These are phyloP conservation scores for Russula sp. DNA, from an alignment of 768 basidiomycete species.

Conservation along the genomic window DNA sequence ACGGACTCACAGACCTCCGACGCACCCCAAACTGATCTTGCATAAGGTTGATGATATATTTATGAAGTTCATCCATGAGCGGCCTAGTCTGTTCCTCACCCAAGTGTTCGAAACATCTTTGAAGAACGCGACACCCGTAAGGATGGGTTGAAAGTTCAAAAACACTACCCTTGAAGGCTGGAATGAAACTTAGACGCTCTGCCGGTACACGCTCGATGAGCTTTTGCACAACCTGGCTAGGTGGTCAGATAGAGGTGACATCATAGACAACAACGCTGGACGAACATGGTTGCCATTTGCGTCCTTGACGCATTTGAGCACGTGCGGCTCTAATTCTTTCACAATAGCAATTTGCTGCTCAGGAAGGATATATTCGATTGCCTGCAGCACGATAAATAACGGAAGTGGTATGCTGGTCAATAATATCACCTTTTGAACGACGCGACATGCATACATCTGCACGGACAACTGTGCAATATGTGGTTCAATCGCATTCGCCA, in stretches of 20 bases:
- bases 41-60: slow-evolving; percentile 64
- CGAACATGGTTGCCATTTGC: slow-evolving; percentile 91
- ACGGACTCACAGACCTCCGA: slow-evolving; percentile 10
- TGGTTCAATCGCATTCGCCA: slow-evolving; percentile 70
- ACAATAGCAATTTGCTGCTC: slow-evolving; percentile 76
- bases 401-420: slow-evolving; percentile 5
- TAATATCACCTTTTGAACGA: slow-evolving; percentile 75
- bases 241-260: slow-evolving; percentile 6
- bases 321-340: slow-evolving; percentile 68
- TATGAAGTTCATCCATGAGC: slow-evolving; percentile 78
- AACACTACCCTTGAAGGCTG: slow-evolving; percentile 69
- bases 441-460: slow-evolving; percentile 95
- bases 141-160: slow-evolving; percentile 79
- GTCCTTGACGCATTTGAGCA: slow-evolving; percentile 83
- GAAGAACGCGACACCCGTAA: slow-evolving; percentile 92
- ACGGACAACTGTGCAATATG: slow-evolving; percentile 69
- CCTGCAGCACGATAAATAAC: slow-evolving; percentile 38
- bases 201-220: slow-evolving; percentile 73
- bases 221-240: slow-evolving; percentile 72
- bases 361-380: slow-evolving; percentile 70
- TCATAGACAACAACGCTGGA: slow-evolving; percentile 8
- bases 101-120: slow-evolving; percentile 84
- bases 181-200: slow-evolving; percentile 70
- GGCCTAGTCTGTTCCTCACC: slow-evolving; percentile 57
- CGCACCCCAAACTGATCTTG: slow-evolving; percentile 87